phyloP scores from a whole-genome alignment of 2,329 filamentous ascomycete species.

The Metarhizium sp. region DNA sequence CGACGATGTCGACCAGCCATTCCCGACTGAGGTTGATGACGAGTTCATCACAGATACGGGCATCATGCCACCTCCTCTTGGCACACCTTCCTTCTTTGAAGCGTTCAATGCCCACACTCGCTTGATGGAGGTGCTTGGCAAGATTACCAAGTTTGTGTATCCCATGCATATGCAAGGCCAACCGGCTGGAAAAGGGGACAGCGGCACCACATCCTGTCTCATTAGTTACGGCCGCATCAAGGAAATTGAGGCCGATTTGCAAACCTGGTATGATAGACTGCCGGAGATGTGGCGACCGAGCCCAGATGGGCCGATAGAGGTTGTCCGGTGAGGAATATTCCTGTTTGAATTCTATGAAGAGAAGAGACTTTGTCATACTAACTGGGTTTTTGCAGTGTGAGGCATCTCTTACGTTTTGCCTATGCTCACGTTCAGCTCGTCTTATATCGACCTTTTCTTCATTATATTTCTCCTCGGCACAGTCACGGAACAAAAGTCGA shows the following conservation, averaged over 20 bases:
- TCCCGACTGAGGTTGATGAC: constrained; percentile 57
- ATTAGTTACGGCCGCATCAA: constrained; percentile 56
- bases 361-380: neutral
- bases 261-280: constrained; percentile 55
- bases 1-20: constrained; percentile 58
- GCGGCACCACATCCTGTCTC: constrained; percentile 42
- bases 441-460: constrained; percentile 72
- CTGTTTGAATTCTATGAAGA: neutral
- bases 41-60: constrained; percentile 53
- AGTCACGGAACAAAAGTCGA: constrained; percentile 52
- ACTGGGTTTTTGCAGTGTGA: constrained; percentile 34
- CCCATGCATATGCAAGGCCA: constrained; percentile 49
- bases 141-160: constrained; percentile 57
- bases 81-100: constrained; percentile 49
- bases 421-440: constrained; percentile 79
- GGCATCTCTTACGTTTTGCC: constrained; percentile 68
- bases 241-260: constrained; percentile 54
- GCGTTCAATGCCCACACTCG: constrained; percentile 58
- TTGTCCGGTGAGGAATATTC: constrained; percentile 55
- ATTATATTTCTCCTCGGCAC: constrained; percentile 64
- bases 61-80: constrained; percentile 45
- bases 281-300: constrained; percentile 73
- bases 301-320: constrained; percentile 62
- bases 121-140: constrained; percentile 54
- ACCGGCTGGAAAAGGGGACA: constrained; percentile 31